Evolutionary conservation across 306 rosid species (phyloP).

Genomic region (Spatholobus suberectus): DNA sequence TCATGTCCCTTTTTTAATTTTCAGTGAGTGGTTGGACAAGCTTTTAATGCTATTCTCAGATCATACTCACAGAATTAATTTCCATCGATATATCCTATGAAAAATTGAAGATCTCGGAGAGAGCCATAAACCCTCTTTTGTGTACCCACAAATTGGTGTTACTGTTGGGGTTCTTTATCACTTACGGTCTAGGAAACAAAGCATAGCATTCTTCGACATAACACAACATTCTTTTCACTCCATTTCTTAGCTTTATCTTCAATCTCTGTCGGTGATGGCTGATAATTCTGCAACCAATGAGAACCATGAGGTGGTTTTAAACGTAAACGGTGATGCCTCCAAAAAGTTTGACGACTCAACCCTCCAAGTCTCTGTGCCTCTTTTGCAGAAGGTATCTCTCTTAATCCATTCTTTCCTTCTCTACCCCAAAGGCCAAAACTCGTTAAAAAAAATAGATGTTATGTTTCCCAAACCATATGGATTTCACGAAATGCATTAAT

Average conservation of each 20-base stretch:
- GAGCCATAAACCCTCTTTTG: no score
- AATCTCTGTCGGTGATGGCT: constrained; percentile 52
- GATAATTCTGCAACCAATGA: constrained; percentile 53
- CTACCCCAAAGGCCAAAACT: no score
- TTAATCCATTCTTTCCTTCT: neutral
- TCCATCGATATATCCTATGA: neutral
- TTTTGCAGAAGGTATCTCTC: constrained; percentile 69
- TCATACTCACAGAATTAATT: neutral
- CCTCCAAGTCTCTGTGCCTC: constrained; percentile 44
- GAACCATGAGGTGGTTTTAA: constrained; percentile 48
- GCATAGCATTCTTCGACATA: constrained; percentile 1
- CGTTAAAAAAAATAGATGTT: no score
- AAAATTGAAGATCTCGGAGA: no score
- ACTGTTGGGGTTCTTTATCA: no score
- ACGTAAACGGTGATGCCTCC: constrained; percentile 47
- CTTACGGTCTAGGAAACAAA: neutral
- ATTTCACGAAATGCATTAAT: neutral
- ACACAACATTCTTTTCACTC: neutral
- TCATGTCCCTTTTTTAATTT: constrained; percentile 44
- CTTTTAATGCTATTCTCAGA: constrained; percentile 40
- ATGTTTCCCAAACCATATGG: no score
- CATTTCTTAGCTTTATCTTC: neutral
- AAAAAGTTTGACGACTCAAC: neutral
- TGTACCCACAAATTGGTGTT: no score
- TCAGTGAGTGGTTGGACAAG: constrained; percentile 68